A percentile compares a stretch with the other conserved stretches of the same genome.
These are phyloP conservation scores for Leccinum fallax DNA, from an alignment of 1,284 basidiomycete genomes.

Conservation along the genomic window DNA sequence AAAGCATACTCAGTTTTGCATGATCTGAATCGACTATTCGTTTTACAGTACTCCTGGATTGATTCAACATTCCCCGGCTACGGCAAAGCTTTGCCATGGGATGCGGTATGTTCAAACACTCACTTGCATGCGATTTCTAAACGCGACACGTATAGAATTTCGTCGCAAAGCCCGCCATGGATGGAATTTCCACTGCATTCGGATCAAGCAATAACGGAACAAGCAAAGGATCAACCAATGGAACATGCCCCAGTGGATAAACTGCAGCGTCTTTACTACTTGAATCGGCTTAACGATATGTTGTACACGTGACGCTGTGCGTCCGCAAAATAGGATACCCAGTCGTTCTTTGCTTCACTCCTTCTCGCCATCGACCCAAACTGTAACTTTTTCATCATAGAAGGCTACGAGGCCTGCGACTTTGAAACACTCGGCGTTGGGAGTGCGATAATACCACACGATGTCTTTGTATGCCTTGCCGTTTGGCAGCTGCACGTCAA, in stretches of 20 bases:
- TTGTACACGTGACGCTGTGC: constrained; percentile 10
- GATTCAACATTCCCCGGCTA: constrained; percentile 4
- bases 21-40: background rate
- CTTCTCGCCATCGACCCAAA: constrained; percentile 62
- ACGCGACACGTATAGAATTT: constrained; percentile 12
- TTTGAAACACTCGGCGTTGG: constrained; percentile 50
- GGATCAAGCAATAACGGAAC: too few relatives aligned
- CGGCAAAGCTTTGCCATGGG: constrained; percentile 22
- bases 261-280: background rate
- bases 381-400: constrained; percentile 67
- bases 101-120: constrained; percentile 11
- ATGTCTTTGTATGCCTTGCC: constrained; percentile 50
- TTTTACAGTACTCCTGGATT: constrained; percentile 22
- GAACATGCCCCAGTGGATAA: background rate
- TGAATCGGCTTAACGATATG: background rate
- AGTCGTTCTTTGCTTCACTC: constrained; percentile 10
- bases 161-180: constrained; percentile 14
- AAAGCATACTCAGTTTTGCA: background rate
- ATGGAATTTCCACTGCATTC: constrained; percentile 17
- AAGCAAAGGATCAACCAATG: too few relatives aligned
- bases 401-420: constrained; percentile 60
- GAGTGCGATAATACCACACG: constrained; percentile 64
- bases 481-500: constrained; percentile 48
- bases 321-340: background rate
- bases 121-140: background rate